Conservation (phyloP, 495 filamentous ascomycete genomes). For the Cercophora samala region DNA sequence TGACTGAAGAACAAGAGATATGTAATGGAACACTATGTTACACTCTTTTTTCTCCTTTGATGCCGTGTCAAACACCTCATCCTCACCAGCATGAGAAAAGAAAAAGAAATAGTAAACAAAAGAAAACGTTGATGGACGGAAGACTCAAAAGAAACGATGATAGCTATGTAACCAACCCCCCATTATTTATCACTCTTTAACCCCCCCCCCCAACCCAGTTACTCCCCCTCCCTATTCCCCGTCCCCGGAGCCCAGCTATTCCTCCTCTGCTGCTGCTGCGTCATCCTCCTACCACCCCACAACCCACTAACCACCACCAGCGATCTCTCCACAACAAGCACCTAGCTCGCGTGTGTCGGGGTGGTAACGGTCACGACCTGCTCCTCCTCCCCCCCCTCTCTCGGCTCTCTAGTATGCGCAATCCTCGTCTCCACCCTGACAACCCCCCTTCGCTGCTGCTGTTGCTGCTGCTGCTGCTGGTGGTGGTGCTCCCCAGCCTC, state of each 20-base stretch:
- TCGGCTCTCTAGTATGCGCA: conserved; percentile 2
- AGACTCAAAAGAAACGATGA: too few relatives aligned
- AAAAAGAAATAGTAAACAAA: too few relatives aligned
- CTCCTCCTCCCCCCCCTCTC: neutral
- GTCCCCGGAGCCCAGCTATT: too few relatives aligned
- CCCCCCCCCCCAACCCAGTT: neutral
- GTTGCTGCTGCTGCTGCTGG: neutral
- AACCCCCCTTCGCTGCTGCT: conserved; percentile 1
- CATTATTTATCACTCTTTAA: neutral
- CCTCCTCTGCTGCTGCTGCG: too few relatives aligned
- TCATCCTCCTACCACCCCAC: neutral
- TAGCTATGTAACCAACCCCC: too few relatives aligned
- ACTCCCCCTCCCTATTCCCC: neutral
- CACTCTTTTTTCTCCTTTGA: too few relatives aligned
- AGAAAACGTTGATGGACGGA: too few relatives aligned
- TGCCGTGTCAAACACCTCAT: too few relatives aligned
- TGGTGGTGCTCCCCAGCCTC: conserved; percentile 5
- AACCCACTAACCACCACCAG: conserved; percentile 9
- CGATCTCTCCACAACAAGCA: conserved; percentile 10
- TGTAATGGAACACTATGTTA: too few relatives aligned
- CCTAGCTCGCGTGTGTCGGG: conserved; percentile 14
- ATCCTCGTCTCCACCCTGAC: conserved; percentile 20
- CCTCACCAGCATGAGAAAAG: too few relatives aligned
- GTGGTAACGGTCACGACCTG: neutral
- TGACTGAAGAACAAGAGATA: too few relatives aligned